phyloP scores from a whole-genome alignment of 169 alveolate species.

The Miamiensis avidus region DNA sequence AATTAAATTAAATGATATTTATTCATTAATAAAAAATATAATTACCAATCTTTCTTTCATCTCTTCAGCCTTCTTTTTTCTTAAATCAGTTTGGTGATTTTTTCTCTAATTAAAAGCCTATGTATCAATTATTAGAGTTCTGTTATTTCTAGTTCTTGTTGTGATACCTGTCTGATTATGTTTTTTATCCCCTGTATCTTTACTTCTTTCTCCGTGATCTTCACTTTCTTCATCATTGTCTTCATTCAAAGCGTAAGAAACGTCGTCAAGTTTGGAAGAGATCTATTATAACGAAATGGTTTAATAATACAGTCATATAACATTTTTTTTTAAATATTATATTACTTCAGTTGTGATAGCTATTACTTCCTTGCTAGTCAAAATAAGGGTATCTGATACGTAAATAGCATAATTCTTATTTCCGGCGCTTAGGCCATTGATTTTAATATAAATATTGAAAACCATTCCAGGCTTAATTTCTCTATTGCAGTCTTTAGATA shows the following conservation, averaged over 20 bases:
- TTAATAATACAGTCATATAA: background rate
- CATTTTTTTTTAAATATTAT: no score
- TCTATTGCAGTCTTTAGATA: constrained; percentile 55
- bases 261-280: constrained; percentile 57
- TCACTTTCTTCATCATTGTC: constrained; percentile 69
- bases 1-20: background rate
- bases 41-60: constrained; percentile 61
- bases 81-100: constrained; percentile 62
- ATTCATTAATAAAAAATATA: constrained; percentile 21
- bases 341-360: constrained; percentile 47
- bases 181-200: constrained; percentile 9
- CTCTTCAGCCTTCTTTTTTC: constrained; percentile 68
- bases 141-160: constrained; percentile 57
- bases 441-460: constrained; percentile 49
- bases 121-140: constrained; percentile 51
- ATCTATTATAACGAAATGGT: constrained; percentile 15
- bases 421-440: constrained; percentile 51
- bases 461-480: constrained; percentile 56
- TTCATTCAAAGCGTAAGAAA: constrained; percentile 65
- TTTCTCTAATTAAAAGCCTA: constrained; percentile 55
- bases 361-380: constrained; percentile 48
- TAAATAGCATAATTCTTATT: constrained; percentile 51
- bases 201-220: constrained; percentile 24
- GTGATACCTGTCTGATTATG: background rate
- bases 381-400: constrained; percentile 73